Conservation (phyloP, 2,329 filamentous ascomycete species). For the Ceratocystis cacaofunesta region DNA sequence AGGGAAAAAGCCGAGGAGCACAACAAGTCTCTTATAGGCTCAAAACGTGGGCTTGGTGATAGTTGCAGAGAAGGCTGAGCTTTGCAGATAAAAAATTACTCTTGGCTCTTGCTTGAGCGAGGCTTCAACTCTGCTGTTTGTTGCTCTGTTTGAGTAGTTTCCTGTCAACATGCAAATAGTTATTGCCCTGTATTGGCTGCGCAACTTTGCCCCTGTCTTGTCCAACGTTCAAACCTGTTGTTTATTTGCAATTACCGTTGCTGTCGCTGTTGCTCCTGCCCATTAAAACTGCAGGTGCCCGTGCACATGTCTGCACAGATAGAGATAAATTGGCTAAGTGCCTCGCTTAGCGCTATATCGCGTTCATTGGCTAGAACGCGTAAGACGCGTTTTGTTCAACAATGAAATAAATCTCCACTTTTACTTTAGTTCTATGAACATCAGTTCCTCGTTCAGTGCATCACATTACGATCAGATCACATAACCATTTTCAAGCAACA, state of each 20-base stretch:
- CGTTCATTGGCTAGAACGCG: constrained; percentile 6
- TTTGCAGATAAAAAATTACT: neutral
- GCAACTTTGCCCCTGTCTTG: neutral
- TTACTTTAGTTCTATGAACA: neutral
- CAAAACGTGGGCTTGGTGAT: neutral
- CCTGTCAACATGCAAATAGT: neutral
- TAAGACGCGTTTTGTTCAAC: neutral
- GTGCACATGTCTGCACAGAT: constrained; percentile 4
- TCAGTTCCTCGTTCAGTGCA: too few species aligned
- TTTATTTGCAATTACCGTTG: neutral
- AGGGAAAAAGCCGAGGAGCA: neutral
- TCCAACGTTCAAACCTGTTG: neutral
- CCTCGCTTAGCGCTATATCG: neutral
- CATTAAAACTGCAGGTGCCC: neutral
- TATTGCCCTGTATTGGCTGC: neutral
- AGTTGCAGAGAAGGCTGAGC: neutral
- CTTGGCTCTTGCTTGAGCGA: neutral
- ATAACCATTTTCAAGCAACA: too few species aligned
- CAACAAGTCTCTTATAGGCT: neutral
- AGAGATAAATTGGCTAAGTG: constrained; percentile 11
- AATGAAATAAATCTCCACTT: neutral
- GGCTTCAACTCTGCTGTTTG: neutral
- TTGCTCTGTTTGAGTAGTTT: neutral
- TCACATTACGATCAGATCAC: too few species aligned
- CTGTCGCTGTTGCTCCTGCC: constrained; percentile 1